These are phyloP conservation scores for Phlebiopsis gigantea DNA, from an alignment of 768 basidiomycete genomes.

Conservation along the genomic window DNA sequence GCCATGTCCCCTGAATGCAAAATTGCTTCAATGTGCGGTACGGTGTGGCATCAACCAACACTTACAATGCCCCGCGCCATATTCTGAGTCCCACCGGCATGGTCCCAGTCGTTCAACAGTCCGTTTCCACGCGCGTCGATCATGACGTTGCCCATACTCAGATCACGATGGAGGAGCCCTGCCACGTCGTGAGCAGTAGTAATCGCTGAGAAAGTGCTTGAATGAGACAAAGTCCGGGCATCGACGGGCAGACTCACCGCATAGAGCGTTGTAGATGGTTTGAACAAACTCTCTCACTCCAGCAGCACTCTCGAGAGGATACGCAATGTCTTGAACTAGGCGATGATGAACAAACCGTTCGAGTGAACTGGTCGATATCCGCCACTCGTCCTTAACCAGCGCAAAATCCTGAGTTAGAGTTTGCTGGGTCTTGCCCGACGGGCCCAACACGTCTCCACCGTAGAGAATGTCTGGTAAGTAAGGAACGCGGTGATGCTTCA, in stretches of 20 bases:
- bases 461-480: neutral
- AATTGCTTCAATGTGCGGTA: no score
- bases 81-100: neutral
- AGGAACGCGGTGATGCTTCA: neutral
- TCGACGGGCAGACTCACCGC: neutral
- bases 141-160: conserved; percentile 7
- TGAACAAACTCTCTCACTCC: neutral
- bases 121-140: neutral
- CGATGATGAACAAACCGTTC: conserved; percentile 4
- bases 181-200: neutral
- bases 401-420: neutral
- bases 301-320: neutral
- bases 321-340: conserved; percentile 3
- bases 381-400: neutral
- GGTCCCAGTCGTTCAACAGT: conserved; percentile 13
- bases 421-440: neutral
- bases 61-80: neutral
- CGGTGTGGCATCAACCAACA: no score
- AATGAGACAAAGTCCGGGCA: neutral
- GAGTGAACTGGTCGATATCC: neutral
- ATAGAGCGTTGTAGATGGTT: neutral
- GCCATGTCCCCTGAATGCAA: neutral
- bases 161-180: conserved; percentile 1
- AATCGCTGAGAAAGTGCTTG: neutral
- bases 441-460: conserved; percentile 1